phyloP scores from a whole-genome alignment of 345 rosid species.

The Rhodamnia rubescens region DNA sequence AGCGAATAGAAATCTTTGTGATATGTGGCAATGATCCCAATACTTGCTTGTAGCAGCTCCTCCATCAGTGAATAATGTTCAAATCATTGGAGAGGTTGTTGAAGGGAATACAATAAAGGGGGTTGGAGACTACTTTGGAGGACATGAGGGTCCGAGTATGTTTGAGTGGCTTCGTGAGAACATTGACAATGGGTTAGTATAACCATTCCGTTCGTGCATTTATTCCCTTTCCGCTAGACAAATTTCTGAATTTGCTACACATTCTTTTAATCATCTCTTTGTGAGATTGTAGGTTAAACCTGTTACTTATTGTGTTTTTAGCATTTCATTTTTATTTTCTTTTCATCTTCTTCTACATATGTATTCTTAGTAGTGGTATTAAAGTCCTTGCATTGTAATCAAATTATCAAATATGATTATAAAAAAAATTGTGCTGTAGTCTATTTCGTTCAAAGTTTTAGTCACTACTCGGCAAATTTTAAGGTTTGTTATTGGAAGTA shows the following conservation, averaged over 20 bases:
- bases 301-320: neutral
- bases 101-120: constrained; percentile 77
- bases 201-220: neutral
- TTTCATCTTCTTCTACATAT: neutral
- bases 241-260: neutral
- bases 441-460: neutral
- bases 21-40: neutral
- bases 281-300: neutral
- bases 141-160: constrained; percentile 97
- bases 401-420: neutral
- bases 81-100: constrained; percentile 65
- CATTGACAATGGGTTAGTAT: constrained; percentile 67
- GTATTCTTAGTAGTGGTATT: neutral
- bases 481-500: neutral
- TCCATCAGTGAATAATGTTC: constrained; percentile 74
- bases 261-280: neutral
- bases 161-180: constrained; percentile 82
- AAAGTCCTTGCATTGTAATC: neutral
- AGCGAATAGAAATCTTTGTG: neutral
- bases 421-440: neutral
- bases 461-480: neutral
- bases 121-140: constrained; percentile 88
- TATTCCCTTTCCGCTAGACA: neutral
- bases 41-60: constrained; percentile 49
- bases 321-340: neutral